Evolutionary conservation across 2,329 filamentous ascomycete genomes (phyloP).

Genomic region (Ilyonectria destructans): DNA sequence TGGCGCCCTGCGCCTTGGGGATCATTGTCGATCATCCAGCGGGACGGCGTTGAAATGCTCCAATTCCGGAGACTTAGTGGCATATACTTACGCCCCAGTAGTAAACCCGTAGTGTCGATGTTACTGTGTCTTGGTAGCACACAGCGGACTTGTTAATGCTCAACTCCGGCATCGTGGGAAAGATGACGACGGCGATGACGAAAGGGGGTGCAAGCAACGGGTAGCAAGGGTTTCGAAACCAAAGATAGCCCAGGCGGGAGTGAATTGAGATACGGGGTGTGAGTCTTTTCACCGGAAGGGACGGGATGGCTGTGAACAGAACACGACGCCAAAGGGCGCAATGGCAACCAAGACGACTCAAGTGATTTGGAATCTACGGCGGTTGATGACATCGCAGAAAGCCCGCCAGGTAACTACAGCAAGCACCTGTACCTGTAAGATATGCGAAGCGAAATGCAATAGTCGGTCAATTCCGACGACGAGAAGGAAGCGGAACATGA

Average conservation of each 20-base stretch:
- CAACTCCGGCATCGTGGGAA: background rate
- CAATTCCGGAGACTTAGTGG: background rate
- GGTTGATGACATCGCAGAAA: background rate
- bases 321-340: background rate
- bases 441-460: background rate
- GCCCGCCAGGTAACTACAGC: background rate
- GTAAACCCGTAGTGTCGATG: background rate
- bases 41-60: conserved; percentile 2
- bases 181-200: conserved; percentile 3
- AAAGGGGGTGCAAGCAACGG: conserved; percentile 1
- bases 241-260: background rate
- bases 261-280: background rate
- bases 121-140: background rate
- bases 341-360: background rate
- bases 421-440: background rate
- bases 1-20: background rate
- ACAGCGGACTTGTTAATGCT: background rate
- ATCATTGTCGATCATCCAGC: conserved; percentile 6
- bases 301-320: conserved; percentile 1
- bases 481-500: conserved; percentile 16
- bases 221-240: background rate
- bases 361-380: background rate
- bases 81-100: background rate
- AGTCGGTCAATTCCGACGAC: conserved; percentile 16
- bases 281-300: background rate